These are phyloP conservation scores for Trichomonas tenax DNA, from an alignment of 208 protist species.

Conservation along the genomic window DNA sequence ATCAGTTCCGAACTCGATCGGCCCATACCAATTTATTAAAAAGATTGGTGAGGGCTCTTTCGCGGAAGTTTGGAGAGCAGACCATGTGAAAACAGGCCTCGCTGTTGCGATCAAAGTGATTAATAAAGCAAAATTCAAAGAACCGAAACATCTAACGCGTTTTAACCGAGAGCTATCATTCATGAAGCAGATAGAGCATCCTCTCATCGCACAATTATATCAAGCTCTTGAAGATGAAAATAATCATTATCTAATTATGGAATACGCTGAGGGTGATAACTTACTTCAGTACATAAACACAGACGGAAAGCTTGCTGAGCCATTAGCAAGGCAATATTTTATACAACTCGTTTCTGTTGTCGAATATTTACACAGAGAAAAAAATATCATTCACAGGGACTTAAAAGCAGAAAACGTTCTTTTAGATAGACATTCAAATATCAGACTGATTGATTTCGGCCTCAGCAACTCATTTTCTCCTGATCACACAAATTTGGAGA, in stretches of 20 bases:
- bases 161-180: not conserved
- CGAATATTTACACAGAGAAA: not conserved
- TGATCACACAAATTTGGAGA: not conserved
- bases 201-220: not conserved
- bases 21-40: not conserved
- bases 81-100: not conserved
- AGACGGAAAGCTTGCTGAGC: not conserved
- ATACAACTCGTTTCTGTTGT: not conserved
- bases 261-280: not conserved
- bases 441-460: not conserved
- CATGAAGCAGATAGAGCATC: not conserved
- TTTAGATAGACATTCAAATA: not conserved
- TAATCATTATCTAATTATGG: not conserved
- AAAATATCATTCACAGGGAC: not conserved
- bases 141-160: too few species aligned
- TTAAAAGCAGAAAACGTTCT: not conserved
- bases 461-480: too few species aligned
- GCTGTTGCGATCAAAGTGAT: not conserved
- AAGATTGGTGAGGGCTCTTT: not conserved
- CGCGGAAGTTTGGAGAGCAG: not conserved
- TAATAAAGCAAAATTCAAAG: not conserved
- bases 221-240: not conserved
- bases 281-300: not conserved
- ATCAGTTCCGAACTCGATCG: not conserved
- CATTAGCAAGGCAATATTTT: not conserved